A percentile compares a stretch with the other conserved stretches of the same genome.
phyloP scores from a whole-genome alignment of 1,139 yeast genomes.

The Insectozyma bohioensis region DNA sequence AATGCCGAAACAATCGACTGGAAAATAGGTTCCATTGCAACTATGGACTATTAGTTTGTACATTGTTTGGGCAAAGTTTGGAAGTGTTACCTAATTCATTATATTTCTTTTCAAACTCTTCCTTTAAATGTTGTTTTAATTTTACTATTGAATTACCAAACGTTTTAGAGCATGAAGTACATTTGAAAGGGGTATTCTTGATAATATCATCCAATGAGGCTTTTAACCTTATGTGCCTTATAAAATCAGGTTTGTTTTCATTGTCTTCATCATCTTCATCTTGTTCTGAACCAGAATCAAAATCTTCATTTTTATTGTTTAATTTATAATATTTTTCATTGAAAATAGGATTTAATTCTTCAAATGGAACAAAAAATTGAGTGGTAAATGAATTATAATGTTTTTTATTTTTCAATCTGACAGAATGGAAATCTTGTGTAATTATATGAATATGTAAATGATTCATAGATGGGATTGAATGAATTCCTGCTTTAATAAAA shows the following conservation, averaged over 20 bases:
- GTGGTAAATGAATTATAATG: slow-evolving; percentile 77
- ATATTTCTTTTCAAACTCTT: slow-evolving; percentile 35
- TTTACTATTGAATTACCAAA: slow-evolving; percentile 48
- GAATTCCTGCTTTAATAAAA: slow-evolving; percentile 63
- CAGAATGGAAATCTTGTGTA: slow-evolving; percentile 60
- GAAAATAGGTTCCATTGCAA: no score
- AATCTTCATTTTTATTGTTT: slow-evolving; percentile 4
- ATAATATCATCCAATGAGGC: slow-evolving; percentile 26
- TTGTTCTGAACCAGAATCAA: slow-evolving; percentile 11
- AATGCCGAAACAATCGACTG: no score
- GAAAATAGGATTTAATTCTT: slow-evolving; percentile 18
- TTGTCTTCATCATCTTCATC: slow-evolving; percentile 10
- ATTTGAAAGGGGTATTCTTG: slow-evolving; percentile 41
- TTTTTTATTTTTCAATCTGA: slow-evolving; percentile 53
- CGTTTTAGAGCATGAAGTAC: slow-evolving; percentile 47
- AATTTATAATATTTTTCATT: slow-evolving; percentile 10
- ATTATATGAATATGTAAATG: slow-evolving; percentile 75
- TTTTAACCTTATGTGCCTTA: slow-evolving; percentile 12
- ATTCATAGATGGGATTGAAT: slow-evolving; percentile 65
- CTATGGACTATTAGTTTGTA: no score
- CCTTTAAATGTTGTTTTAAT: slow-evolving; percentile 49
- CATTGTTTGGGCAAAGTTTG: slow-evolving; percentile 2
- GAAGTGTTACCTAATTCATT: slow-evolving; percentile 4
- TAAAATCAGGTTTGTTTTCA: slow-evolving; percentile 7
- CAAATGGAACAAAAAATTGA: slow-evolving; percentile 59